Base-by-base conservation (phyloP, 1,139 yeast genomes). In the Scheffersomyces insectosa region DNA sequence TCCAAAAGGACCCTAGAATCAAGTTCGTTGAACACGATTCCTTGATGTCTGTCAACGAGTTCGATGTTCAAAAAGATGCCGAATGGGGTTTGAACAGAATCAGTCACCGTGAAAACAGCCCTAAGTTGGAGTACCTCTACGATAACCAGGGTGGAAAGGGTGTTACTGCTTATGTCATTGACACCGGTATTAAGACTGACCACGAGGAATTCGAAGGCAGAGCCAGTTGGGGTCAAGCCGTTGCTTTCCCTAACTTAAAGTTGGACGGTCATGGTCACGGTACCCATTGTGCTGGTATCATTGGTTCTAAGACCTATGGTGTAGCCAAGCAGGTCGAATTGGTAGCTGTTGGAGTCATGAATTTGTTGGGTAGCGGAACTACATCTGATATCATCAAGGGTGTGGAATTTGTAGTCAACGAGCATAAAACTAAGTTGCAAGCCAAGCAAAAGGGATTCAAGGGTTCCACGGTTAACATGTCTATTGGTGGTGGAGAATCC, bases 251-350 rank as follows among this genome's bases (percentile, higher is more conserved):
- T 33, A 62, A 64, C 47, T 53, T 64, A 29, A 62, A 66, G 44
- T 46, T 62, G 28, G 78, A 72, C 51, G 72, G 65, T 25, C 65
- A 70, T 47, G 65, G 65, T 31, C 78, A 72, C 50, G 78, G 78
- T 32, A 71, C 75, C 37, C 78, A 72, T 52, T 70, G 73, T 56
- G 77, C 77, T 15, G 78, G 78, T 49, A 69, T 67, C 39, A 71
- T 72, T 53, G 78, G 75, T 28, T 68, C 75, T 36, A 61, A 60
- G 51, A 55, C 70, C 9, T 72, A 67, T 48, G 78, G 78, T 40
- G 63, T 72, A 33, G 77, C 77, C 43, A 72, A 72, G 52, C 58
- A 67, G 29, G 78, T 68, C 28, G 60, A 69, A 34, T 54, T 72
- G 48, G 75, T 70, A 41, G 77, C 77, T 6, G 70, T 72, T 16